A percentile compares a stretch with the other conserved stretches of the same genome.
phyloP scores from a whole-genome alignment of 208 protist species.

The Acanthamoeba triangularis region DNA sequence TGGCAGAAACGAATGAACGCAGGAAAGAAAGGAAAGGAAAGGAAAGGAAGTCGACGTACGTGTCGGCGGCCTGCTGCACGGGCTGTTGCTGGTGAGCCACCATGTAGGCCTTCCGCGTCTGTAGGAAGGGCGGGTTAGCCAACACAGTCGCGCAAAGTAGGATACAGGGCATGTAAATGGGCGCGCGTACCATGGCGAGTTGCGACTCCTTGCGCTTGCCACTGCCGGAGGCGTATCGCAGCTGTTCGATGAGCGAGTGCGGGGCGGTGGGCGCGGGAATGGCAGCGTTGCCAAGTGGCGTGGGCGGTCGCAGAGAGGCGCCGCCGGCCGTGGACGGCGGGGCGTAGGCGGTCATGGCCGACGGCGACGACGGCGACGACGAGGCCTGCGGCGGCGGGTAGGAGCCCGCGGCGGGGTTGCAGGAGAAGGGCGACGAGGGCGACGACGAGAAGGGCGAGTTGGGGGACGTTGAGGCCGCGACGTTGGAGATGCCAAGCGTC shows the following conservation, averaged over 20 bases:
- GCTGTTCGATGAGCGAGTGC: constrained; percentile 40
- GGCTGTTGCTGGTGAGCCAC: neutral
- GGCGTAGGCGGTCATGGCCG: constrained; percentile 13
- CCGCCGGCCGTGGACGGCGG: neutral
- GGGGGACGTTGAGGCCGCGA: neutral
- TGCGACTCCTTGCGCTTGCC: constrained; percentile 54
- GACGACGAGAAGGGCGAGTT: constrained; percentile 47
- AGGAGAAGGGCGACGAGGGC: constrained; percentile 31
- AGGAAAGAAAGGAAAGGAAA: neutral
- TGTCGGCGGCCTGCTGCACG: neutral
- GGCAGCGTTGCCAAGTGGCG: neutral
- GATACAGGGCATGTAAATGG: neutral
- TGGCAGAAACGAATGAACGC: neutral
- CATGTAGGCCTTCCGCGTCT: neutral
- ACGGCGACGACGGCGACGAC: constrained; percentile 37
- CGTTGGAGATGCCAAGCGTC: neutral
- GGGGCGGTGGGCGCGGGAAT: neutral
- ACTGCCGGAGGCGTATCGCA: neutral
- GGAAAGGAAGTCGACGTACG: neutral
- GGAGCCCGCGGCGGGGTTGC: neutral
- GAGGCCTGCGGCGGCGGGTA: constrained; percentile 56
- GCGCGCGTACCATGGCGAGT: neutral
- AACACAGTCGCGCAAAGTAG: neutral
- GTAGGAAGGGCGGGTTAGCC: neutral
- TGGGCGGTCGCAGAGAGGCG: neutral